Evolutionary conservation across 257 asterid genomes (phyloP).

Genomic region (Thymus quinquecostatus): DNA sequence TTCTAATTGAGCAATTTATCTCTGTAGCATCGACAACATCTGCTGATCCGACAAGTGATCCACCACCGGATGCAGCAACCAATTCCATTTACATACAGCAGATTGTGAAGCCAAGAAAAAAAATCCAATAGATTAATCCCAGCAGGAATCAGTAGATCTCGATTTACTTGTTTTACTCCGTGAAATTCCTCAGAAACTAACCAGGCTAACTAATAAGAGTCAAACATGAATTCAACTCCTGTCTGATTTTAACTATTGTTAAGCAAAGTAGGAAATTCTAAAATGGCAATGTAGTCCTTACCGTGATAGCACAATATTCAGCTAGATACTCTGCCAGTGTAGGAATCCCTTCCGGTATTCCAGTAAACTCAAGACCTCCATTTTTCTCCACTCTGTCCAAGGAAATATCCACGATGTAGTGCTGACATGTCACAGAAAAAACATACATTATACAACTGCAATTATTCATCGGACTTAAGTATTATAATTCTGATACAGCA

Average conservation of each 20-base stretch:
- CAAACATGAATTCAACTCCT: constrained; percentile 10
- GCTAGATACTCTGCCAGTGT: constrained; percentile 73
- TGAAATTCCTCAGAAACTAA: background rate
- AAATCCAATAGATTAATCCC: too few relatives aligned
- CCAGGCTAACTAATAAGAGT: background rate
- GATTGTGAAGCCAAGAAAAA: too few relatives aligned
- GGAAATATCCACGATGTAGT: constrained; percentile 69
- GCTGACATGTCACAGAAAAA: constrained; percentile 49
- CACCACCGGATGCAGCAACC: background rate
- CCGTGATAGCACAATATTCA: constrained; percentile 77
- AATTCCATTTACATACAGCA: background rate
- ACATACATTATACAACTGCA: constrained; percentile 24
- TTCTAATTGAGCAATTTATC: background rate
- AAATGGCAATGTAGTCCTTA: constrained; percentile 44
- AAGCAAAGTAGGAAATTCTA: constrained; percentile 20
- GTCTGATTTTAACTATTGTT: constrained; percentile 1
- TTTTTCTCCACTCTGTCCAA: constrained; percentile 49
- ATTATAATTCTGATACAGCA: constrained; percentile 10
- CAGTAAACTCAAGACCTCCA: constrained; percentile 61
- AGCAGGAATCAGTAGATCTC: too few relatives aligned
- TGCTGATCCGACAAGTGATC: background rate
- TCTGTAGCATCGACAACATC: background rate
- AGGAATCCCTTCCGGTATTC: constrained; percentile 86
- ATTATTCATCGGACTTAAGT: background rate
- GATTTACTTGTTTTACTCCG: background rate